Evolutionary conservation across 2,329 filamentous ascomycete species (phyloP), one percentile per base, ranked within the genome.

Genomic region (Trichoderma citrinoviride): DNA sequence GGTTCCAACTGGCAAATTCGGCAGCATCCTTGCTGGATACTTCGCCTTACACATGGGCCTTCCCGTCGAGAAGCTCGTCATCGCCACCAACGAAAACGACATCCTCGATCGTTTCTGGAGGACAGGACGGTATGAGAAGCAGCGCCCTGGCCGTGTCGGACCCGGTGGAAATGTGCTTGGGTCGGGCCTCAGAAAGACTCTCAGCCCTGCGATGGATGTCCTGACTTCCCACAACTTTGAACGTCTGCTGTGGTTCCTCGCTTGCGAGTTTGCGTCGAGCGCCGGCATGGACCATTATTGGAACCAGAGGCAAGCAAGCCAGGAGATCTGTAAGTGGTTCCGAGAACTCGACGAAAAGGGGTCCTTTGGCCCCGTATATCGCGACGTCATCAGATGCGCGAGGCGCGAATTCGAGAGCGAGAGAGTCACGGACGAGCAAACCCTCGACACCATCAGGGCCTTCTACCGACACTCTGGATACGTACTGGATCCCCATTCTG

Each of bases 171-270:
- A 84, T 90, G 67, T 87, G 86, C 6, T 81, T 78, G 55, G 50
- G 5, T 55, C 83, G 50, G 92, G 91, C 43, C 92, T 94, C 67
- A 93, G 92, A 79, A 93, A 96, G 80, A 99, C 95, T 0, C 85
- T 96, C 58, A 93, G 90, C 71, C 95, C 95, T 0, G 95, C 95
- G 52, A 98, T 99, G 95, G 95, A 99, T 77, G 98, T 98, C 69
- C 83, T 98, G 3, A 93, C 98, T 14, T 94, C 90, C 25, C 95
- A 90, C 76, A 99, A 99, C 81, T 98, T 99, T 75, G 95, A 99
- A 82, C 87, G 95, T 37, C 83, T 99, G 5, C 83, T 99, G 12
- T 98, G 94, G 94, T 97, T 92, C 82, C 82, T 98, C 29, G 90
- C 92, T 1, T 91, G 92, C 78, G 85, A 90, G 70, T 89, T 88